Evolutionary conservation across 441 rosid species (phyloP).

Genomic region (Gossypium davidsonii): DNA sequence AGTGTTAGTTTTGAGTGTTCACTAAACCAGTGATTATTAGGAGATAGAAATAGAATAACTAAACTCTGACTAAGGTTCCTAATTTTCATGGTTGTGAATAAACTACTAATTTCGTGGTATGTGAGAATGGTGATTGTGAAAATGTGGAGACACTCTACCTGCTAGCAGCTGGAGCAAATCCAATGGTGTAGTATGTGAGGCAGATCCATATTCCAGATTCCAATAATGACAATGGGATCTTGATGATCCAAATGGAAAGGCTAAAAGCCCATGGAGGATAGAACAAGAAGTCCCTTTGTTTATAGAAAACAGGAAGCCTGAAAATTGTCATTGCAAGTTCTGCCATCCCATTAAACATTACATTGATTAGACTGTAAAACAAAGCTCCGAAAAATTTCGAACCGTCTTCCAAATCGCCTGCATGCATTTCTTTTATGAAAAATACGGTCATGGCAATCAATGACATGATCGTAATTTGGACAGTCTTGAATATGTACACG

Average conservation of each 20-base stretch:
- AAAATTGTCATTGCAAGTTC: slow-evolving; percentile 56
- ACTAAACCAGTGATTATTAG: background rate
- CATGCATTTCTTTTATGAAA: slow-evolving; percentile 47
- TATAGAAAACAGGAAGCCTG: slow-evolving; percentile 62
- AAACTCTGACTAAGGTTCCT: no score
- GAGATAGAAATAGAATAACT: no score
- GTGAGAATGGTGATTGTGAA: background rate
- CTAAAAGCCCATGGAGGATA: slow-evolving; percentile 68
- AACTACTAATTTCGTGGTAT: background rate
- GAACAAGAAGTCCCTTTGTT: slow-evolving; percentile 63
- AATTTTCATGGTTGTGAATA: background rate
- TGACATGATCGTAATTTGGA: slow-evolving; percentile 50
- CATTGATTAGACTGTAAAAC: slow-evolving; percentile 52
- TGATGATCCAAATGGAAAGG: slow-evolving; percentile 53
- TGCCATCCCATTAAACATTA: slow-evolving; percentile 65
- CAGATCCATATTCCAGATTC: slow-evolving; percentile 61
- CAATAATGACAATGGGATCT: slow-evolving; percentile 52
- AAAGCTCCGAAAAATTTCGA: slow-evolving; percentile 49
- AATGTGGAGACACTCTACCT: slow-evolving; percentile 27
- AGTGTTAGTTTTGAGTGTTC: background rate
- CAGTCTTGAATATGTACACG: slow-evolving; percentile 53
- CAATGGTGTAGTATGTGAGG: slow-evolving; percentile 61
- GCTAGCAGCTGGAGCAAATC: slow-evolving; percentile 59
- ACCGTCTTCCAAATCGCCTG: slow-evolving; percentile 38
- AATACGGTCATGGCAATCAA: slow-evolving; percentile 47